These are phyloP conservation scores for Mariannaea sp. DNA, from an alignment of 2,329 filamentous ascomycete species.

Conservation along the genomic window DNA sequence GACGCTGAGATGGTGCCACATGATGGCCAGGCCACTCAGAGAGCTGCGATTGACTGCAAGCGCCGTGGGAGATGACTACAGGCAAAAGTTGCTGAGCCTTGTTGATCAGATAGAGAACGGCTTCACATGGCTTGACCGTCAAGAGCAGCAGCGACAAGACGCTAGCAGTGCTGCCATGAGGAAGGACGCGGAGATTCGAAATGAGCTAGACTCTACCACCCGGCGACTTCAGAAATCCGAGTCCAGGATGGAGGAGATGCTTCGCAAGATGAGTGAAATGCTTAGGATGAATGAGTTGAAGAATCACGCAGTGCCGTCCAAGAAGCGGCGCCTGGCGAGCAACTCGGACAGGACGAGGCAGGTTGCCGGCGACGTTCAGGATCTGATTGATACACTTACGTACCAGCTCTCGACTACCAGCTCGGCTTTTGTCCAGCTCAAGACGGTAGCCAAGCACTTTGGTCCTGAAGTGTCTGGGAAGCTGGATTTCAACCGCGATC, in stretches of 20 bases:
- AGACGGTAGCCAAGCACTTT: constrained; percentile 1
- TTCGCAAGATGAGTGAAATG: not conserved
- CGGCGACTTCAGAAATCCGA: not conserved
- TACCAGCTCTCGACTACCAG: not conserved
- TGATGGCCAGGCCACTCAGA: not conserved
- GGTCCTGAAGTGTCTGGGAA: not conserved
- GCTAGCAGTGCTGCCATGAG: not conserved
- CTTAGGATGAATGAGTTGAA: not conserved
- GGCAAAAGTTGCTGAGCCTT: not conserved
- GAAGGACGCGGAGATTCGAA: not conserved
- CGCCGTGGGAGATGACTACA: not conserved
- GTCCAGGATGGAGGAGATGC: not conserved
- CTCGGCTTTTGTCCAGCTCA: not conserved
- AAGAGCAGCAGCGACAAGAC: not conserved
- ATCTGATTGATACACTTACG: not conserved
- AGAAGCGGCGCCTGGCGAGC: not conserved
- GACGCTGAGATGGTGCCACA: not conserved
- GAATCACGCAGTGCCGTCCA: not conserved
- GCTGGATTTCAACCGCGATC: constrained; percentile 2
- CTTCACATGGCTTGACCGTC: constrained; percentile 2
- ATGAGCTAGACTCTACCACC: not conserved
- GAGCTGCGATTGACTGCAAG: not conserved
- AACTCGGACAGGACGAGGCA: not conserved
- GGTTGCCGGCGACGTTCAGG: not conserved
- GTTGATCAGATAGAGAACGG: not conserved